Evolutionary conservation across 768 basidiomycete genomes (phyloP).

Genomic region (Tremella mesenterica): DNA sequence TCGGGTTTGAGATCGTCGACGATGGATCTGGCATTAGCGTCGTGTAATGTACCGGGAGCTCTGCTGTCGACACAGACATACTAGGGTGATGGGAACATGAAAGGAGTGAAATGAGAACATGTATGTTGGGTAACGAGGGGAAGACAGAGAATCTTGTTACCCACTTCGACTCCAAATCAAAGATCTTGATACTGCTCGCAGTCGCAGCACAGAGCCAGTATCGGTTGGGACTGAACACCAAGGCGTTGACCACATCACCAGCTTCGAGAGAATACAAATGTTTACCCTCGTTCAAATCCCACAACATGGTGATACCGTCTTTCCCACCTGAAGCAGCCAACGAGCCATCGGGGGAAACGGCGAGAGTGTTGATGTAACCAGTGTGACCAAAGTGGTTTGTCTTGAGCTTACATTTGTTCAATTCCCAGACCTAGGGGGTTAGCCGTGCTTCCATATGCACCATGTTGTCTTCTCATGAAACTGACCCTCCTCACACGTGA

Average conservation of each 20-base stretch:
- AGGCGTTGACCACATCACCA: slow-evolving; percentile 94
- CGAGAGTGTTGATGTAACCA: slow-evolving; percentile 97
- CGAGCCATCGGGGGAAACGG: slow-evolving; percentile 97
- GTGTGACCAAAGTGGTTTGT: slow-evolving; percentile 99
- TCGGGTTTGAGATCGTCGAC: slow-evolving; percentile 98
- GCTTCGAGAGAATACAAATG: slow-evolving; percentile 99
- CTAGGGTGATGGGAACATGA: too few relatives aligned
- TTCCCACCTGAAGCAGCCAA: slow-evolving; percentile 98
- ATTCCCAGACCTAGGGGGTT: slow-evolving; percentile 82
- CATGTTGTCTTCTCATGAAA: too few relatives aligned
- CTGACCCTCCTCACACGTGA: too few relatives aligned
- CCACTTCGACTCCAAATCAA: slow-evolving; percentile 97
- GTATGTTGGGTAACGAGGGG: neutral
- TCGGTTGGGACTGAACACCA: slow-evolving; percentile 98
- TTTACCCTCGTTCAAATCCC: slow-evolving; percentile 99
- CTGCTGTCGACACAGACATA: too few relatives aligned
- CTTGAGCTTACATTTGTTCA: slow-evolving; percentile 99
- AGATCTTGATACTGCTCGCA: slow-evolving; percentile 95
- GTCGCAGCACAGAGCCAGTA: slow-evolving; percentile 99
- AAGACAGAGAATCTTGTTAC: slow-evolving; percentile 44
- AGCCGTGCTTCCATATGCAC: slow-evolving; percentile 1
- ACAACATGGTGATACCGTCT: slow-evolving; percentile 99
- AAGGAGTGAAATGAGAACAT: slow-evolving; percentile 7
- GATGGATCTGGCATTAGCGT: too few relatives aligned
- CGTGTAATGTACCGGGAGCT: too few relatives aligned